Base-by-base conservation (phyloP, 2,329 filamentous ascomycete genomes). In the Neurospora crassa region DNA sequence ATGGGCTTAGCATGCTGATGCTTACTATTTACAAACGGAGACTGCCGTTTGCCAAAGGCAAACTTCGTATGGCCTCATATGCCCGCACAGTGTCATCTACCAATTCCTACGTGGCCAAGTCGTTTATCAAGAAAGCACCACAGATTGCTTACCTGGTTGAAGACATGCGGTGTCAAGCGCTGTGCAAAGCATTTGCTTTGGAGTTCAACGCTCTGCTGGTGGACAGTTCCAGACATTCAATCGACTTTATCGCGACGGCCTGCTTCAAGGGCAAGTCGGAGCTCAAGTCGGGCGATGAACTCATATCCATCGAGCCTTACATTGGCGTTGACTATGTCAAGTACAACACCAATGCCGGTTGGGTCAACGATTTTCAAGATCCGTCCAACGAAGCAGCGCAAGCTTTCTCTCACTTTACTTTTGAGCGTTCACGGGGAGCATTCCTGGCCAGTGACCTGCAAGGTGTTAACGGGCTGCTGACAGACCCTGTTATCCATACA, bases 371-470 rank as follows among this genome's bases (percentile, higher is more conserved):
- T 7, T 34, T 3, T 7, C 3, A 79, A 2, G 75, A 78, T 69
- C 69, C 76, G 29, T 34, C 34, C 34, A 34, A 34, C 34, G 34
- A 34, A 34, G 76, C 77, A 1, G 80, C 81, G 0, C 81, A 83
- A 67, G 81, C 80, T 0, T 83, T 83, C 71, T 82, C 80, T 0
- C 81, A 83, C 71, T 83, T 82, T 68, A 82, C 81, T 1, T 83
- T 80, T 69, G 81, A 83, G 75, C 78, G 81, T 2, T 82, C 81
- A 0, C 73, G 73, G 70, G 81, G 81, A 24, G 71, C 71, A n/a
- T 78, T 83, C 41, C 40, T 82, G 1, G 78, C 82, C 10, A 74
- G 70, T 67, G 80, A 82, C 72, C 73, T 82, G 1, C 81, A 82
- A 71, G 81, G 81, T 10, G 80, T 81, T 0, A 80, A 77, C 20